A percentile compares a stretch with the other conserved stretches of the same genome.
Conservation (phyloP, 192 early-diverging fungal genomes). For the Dimargaris cristalligena region DNA sequence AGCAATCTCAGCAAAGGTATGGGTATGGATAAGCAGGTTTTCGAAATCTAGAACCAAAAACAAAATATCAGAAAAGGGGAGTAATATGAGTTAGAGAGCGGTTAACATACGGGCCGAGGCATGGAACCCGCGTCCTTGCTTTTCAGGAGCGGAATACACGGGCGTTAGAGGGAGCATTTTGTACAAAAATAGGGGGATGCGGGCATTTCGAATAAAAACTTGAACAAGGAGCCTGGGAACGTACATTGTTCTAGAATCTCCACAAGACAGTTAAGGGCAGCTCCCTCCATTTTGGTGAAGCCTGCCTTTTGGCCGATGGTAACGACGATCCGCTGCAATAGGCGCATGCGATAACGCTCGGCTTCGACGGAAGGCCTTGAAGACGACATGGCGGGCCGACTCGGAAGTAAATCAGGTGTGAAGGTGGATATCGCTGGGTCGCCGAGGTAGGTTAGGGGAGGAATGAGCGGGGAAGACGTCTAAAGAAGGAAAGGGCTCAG, state of each 20-base stretch:
- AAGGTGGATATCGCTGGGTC: no score
- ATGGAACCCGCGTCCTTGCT: no score
- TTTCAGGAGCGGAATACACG: not conserved
- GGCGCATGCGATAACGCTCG: not conserved
- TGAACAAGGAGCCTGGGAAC: not conserved
- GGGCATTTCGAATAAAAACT: not conserved
- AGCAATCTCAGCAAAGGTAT: constrained; percentile 10
- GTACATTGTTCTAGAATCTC: constrained; percentile 4
- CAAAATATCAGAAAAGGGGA: no score
- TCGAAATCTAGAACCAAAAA: no score
- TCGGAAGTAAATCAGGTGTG: no score
- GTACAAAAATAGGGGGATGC: no score
- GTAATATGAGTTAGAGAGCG: no score
- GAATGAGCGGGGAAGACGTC: no score
- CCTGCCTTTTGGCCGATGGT: not conserved
- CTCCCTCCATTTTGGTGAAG: not conserved
- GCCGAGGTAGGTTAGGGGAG: no score
- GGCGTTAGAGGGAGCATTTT: not conserved
- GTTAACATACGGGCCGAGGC: no score
- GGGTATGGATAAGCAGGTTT: constrained; percentile 1
- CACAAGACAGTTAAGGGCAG: not conserved
- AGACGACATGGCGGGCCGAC: not conserved
- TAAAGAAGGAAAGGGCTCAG: no score
- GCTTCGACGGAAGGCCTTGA: not conserved
- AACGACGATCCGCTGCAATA: not conserved